Evolutionary conservation across 495 filamentous ascomycete genomes (phyloP).

Genomic region (Xylaria longipes): DNA sequence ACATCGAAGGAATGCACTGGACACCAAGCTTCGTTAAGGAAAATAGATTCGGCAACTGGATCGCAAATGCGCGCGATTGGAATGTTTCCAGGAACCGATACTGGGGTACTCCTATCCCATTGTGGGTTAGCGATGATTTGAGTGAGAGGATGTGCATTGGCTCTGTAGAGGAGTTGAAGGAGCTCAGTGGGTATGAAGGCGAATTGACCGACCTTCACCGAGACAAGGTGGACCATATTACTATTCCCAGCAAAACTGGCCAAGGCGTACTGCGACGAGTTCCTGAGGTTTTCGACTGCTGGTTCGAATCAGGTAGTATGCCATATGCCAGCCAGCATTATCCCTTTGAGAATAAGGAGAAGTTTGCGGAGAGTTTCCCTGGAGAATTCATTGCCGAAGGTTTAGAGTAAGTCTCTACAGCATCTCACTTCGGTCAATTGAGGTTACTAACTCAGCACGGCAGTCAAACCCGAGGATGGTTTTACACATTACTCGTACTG

Average conservation of each 20-base stretch:
- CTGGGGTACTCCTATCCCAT: constrained; percentile 93
- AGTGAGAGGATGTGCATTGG: constrained; percentile 89
- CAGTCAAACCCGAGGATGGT: constrained; percentile 74
- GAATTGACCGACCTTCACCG: constrained; percentile 92
- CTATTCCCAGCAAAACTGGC: constrained; percentile 90
- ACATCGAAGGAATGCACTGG: constrained; percentile 93
- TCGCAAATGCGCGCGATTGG: constrained; percentile 93
- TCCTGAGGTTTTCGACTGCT: constrained; percentile 96
- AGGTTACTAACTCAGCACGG: constrained; percentile 23
- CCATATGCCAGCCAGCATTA: constrained; percentile 93
- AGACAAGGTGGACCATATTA: constrained; percentile 94
- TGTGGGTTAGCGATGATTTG: constrained; percentile 90
- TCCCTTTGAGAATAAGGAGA: constrained; percentile 89
- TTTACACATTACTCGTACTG: constrained; percentile 90
- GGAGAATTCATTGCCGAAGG: constrained; percentile 98
- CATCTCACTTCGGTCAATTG: not conserved
- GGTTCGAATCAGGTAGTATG: constrained; percentile 93
- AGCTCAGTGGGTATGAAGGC: constrained; percentile 83
- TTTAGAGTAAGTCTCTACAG: constrained; percentile 71
- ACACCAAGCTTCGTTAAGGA: constrained; percentile 93
- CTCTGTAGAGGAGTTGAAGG: constrained; percentile 83
- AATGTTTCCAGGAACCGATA: constrained; percentile 95
- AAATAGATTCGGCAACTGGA: constrained; percentile 82
- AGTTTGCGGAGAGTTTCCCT: constrained; percentile 82
- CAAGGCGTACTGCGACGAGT: constrained; percentile 84